Evolutionary conservation across 2,329 filamentous ascomycete species (phyloP), one percentile per base, ranked within the genome.

Genomic region (Sphaerostilbella broomeana): DNA sequence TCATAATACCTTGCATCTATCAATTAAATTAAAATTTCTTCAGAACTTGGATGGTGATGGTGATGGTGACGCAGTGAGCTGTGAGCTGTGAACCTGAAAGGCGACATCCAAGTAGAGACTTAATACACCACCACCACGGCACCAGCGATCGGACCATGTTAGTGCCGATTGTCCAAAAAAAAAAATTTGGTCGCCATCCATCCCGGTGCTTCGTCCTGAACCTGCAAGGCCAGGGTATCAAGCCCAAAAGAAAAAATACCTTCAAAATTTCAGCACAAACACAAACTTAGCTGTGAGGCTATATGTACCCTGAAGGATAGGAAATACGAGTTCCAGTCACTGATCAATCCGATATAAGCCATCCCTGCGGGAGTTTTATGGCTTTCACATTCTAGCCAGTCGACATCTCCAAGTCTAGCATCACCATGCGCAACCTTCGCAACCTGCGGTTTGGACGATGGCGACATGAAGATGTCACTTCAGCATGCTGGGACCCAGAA

Each of bases 401-500:
- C n/a, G n/a, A n/a, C 17, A 32, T n/a, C n/a, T n/a, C n/a, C n/a
- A n/a, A n/a, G n/a, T n/a, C n/a, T n/a, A n/a, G n/a, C n/a, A n/a
- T 38, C 46, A 47, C 49, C 41, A 97, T 97, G 90, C 83, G 86
- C 59, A 97, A 95, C 63, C 73, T 97, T 52, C 82, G 79, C 64
- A 88, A 81, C 60, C 79, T 88, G 54, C 78, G 75, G 57, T 81
- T 85, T 59, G 73, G 75, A 51, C 70, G 77, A 58, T 81, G 81
- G 66, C 73, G 79, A 47, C 69, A 73, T 37, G 62, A 72, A 47
- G 70, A 76, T 45, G 70, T 92, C 54, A 83, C 86, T 38, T 82
- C 87, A 20, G 78, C 81, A 41, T 84, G 87, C 55, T 97, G 90
- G 90, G 88, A 97, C 65, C 74, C 82, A 34, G 73, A 79, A 45